Evolutionary conservation across 2,329 filamentous ascomycete genomes (phyloP), one percentile per base, ranked within the genome.

Genomic region (Pyrenochaeta sp.): DNA sequence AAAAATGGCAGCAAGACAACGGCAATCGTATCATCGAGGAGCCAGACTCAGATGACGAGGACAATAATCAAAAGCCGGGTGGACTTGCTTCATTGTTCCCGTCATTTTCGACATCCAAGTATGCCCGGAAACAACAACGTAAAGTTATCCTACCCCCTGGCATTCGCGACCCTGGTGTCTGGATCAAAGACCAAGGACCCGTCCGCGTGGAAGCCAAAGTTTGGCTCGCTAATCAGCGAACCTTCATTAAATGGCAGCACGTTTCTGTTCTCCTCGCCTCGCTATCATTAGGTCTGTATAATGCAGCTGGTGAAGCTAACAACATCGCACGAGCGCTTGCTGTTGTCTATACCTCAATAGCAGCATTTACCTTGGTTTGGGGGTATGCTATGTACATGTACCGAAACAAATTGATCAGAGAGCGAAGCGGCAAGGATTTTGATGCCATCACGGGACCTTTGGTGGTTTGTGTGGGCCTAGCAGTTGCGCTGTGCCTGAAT

Each of bases 191-290:
- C 72, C 83, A 88, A 22, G 93, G 94, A 3, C 89, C 91, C 23
- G 82, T 97, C 54, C 88, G 91, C 67, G 90, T 99, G 44, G 94
- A 99, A 75, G 91, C 90, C 50, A 99, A 99, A 74, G 93, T 99
- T 20, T 99, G 94, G 93, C 86, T 99, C 44, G 94, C 94, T 41
- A 99, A 99, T 72, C 93, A 99, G 75, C 87, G 94, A 50, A 99
- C 94, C 0, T 99, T 96, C 69, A 87, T 99, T 72, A 97, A 96
- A 73, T 99, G 94, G 94, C 90, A 97, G 77, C 92, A 97, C 71
- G 91, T 99, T 63, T 87, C 85, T 50, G 84, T 99, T 35, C 80
- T 99, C 10, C 84, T 99, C 17, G 92, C 91, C 24, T 86, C 87
- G 15, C 75, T 99, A 20, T 89, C 90, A 0, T 77, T 99, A 9